Evolutionary conservation across 495 filamentous ascomycete species (phyloP).

Genomic region (Bathelium albidoporum): DNA sequence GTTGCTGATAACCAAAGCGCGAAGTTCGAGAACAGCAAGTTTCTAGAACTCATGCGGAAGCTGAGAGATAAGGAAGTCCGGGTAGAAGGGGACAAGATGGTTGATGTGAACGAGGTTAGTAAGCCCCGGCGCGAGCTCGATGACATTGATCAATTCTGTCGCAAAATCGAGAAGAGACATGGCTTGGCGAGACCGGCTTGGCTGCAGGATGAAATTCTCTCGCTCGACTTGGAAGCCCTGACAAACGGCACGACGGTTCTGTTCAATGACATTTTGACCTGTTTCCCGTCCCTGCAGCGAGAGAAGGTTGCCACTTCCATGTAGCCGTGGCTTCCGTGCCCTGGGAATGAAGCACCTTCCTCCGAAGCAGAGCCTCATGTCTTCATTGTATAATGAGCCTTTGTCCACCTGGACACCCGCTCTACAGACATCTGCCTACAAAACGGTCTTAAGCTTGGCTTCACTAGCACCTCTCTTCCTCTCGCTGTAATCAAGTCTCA

Average conservation of each 20-base stretch:
- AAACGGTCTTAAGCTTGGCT: too few relatives aligned
- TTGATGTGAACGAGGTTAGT: constrained; percentile 20
- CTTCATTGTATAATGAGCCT: too few relatives aligned
- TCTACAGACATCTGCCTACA: too few relatives aligned
- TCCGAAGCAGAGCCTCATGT: too few relatives aligned
- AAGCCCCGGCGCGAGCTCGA: too few relatives aligned
- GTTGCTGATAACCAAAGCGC: constrained; percentile 54
- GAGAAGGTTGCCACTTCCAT: not conserved
- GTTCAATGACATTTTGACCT: constrained; percentile 1
- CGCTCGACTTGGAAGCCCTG: not conserved
- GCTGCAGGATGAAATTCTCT: not conserved
- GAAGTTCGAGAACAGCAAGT: constrained; percentile 72
- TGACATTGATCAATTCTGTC: not conserved
- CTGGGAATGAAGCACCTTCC: not conserved
- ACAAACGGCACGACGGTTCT: not conserved
- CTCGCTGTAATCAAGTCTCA: too few relatives aligned
- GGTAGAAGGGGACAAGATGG: constrained; percentile 34
- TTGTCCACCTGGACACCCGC: too few relatives aligned
- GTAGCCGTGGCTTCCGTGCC: not conserved
- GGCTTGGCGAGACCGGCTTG: too few relatives aligned
- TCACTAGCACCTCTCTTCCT: too few relatives aligned
- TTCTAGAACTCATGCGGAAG: constrained; percentile 62
- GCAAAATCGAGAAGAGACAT: not conserved
- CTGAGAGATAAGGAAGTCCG: constrained; percentile 31
- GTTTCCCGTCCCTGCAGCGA: not conserved